Base-by-base conservation (phyloP, 768 basidiomycete genomes). In the Russula abietina region DNA sequence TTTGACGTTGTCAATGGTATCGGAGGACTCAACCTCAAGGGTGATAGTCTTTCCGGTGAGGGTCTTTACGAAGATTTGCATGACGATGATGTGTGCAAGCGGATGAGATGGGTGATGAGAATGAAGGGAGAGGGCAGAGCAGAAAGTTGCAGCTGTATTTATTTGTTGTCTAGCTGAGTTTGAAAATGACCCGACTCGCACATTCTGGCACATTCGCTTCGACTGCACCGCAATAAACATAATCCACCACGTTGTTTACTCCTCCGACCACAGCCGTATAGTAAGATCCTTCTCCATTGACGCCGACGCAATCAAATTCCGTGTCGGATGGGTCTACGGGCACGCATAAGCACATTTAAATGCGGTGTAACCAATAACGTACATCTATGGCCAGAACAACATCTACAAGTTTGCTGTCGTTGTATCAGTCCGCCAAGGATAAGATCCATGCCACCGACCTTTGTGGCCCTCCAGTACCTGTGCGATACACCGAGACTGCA, bases 201-300 rank as follows among this genome's bases (percentile, higher is more conserved):
- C 24, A 26, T 57, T 64, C 55, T 50, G 17, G 32, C 33, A 56
- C 43, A 33, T 56, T 45, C n/a, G n/a, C n/a, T n/a, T n/a, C n/a
- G n/a, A n/a, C n/a, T n/a, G n/a, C n/a, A n/a, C n/a, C n/a, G n/a
- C n/a, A n/a, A n/a, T n/a, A n/a, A 30, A 48, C 24, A 48, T 26
- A 26, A 26, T 24, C 46, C 46, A 46, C 33, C 19, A 33, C 28
- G 26, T 32, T n/a, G 51, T 12, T 26, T 57, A 59, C 56, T 66
- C 53, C n/a, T 45, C 55, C 53, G 74, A 72, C 69, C 89, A 85
- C 17, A 98, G 68, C 57, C 87, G 81, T 69, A 98, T 89, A 5
- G 85, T 86, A 64, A 90, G 74, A 68, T 96, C 94, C 67, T 92
- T 92, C 68, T 94, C 93, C 81, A 91, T 86, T 11, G 87, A 83